Evolutionary conservation across 129 eudicot genomes (phyloP).

Genomic region (Lactuca sativa): DNA sequence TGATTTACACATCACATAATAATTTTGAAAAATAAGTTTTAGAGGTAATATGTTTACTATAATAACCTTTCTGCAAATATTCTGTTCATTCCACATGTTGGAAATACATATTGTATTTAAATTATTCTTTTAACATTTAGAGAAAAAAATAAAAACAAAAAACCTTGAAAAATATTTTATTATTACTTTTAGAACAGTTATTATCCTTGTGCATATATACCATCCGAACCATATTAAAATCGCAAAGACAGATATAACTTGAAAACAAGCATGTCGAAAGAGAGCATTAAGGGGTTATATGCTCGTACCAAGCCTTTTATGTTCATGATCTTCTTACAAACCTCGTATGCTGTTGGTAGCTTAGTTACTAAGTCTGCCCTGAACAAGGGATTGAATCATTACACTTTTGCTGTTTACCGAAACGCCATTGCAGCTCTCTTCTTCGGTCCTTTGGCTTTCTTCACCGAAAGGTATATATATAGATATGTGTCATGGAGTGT

Average conservation of each 20-base stretch:
- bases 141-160: too few relatives aligned
- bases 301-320: slow-evolving; percentile 19
- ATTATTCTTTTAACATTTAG: background rate
- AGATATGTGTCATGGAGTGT: background rate
- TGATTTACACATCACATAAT: too few relatives aligned
- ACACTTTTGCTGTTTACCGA: slow-evolving; percentile 33
- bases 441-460: slow-evolving; percentile 35
- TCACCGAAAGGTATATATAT: slow-evolving; percentile 30
- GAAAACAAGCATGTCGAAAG: slow-evolving; percentile 28
- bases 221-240: slow-evolving; percentile 15
- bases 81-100: background rate
- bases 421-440: slow-evolving; percentile 30
- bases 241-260: background rate
- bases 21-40: too few relatives aligned
- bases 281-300: slow-evolving; percentile 23
- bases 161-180: background rate
- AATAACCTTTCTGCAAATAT: background rate
- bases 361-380: slow-evolving; percentile 33
- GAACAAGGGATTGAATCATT: slow-evolving; percentile 39
- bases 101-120: background rate
- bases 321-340: slow-evolving; percentile 36
- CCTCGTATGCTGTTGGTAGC: slow-evolving; percentile 26
- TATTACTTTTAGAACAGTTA: background rate
- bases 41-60: too few relatives aligned
- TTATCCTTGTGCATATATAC: slow-evolving; percentile 20